phyloP scores from a whole-genome alignment of 2,329 filamentous ascomycete species.

The Fusarium tjaetaba region DNA sequence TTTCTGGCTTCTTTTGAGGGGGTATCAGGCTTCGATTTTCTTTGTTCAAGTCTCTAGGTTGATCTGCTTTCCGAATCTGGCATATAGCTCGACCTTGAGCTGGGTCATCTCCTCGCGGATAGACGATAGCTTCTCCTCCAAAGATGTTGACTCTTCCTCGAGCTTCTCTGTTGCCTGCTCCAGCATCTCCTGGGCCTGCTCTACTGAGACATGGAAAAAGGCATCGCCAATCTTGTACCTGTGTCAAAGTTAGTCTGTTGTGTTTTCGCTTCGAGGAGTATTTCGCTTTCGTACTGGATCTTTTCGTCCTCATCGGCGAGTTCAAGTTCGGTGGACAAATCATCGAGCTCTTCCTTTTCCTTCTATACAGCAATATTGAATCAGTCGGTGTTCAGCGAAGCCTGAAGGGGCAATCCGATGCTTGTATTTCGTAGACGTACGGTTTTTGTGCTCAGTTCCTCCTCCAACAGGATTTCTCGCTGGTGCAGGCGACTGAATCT shows the following conservation, averaged over 20 bases:
- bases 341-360: constrained; percentile 97
- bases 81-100: constrained; percentile 92
- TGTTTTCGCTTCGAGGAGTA: not conserved
- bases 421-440: constrained; percentile 60
- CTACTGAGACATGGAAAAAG: constrained; percentile 86
- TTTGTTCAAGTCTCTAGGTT: constrained; percentile 83
- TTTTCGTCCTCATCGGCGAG: constrained; percentile 94
- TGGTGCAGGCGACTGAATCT: constrained; percentile 95
- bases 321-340: constrained; percentile 90
- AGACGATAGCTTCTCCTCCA: constrained; percentile 80
- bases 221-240: constrained; percentile 98
- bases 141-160: constrained; percentile 76
- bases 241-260: constrained; percentile 24
- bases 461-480: constrained; percentile 80
- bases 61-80: constrained; percentile 94
- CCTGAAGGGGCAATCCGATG: not conserved
- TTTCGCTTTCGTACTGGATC: constrained; percentile 74
- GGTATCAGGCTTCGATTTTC: constrained; percentile 35
- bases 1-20: constrained; percentile 13
- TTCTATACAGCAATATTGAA: constrained; percentile 68
- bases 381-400: constrained; percentile 27
- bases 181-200: constrained; percentile 89
- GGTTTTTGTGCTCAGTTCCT: constrained; percentile 81
- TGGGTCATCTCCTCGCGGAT: constrained; percentile 88
- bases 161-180: constrained; percentile 75